Evolutionary conservation across 495 filamentous ascomycete species (phyloP).

Genomic region (Hypoxylon crocopeplum): DNA sequence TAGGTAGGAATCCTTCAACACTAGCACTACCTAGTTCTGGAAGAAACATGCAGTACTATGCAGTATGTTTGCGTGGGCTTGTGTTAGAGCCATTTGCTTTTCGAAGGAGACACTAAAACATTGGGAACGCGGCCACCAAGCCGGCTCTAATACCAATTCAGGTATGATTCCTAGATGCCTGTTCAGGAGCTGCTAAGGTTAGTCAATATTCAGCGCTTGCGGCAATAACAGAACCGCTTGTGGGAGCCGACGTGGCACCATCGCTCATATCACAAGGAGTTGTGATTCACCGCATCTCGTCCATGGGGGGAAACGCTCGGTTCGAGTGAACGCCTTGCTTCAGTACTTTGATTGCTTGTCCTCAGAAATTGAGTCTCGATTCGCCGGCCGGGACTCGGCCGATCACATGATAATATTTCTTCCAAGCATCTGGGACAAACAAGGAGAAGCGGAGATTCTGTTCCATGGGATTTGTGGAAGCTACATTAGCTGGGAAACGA

Average conservation of each 20-base stretch:
- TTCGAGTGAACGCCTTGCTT: slow-evolving; percentile 2
- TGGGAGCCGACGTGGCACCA: slow-evolving; percentile 20
- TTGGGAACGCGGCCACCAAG: too few species aligned
- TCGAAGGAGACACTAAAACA: too few species aligned
- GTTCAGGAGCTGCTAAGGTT: neutral
- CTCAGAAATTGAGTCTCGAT: neutral
- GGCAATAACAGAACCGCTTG: slow-evolving; percentile 3
- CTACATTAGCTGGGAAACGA: slow-evolving; percentile 3
- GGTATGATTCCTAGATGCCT: neutral
- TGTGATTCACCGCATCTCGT: slow-evolving; percentile 1
- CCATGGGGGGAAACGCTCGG: neutral
- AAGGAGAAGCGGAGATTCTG: neutral
- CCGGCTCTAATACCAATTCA: too few species aligned
- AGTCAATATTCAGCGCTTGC: slow-evolving; percentile 12
- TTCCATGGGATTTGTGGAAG: too few species aligned
- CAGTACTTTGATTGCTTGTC: neutral
- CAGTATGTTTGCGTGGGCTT: too few species aligned
- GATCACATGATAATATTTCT: slow-evolving; percentile 10
- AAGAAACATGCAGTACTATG: too few species aligned
- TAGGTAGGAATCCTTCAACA: slow-evolving; percentile 4
- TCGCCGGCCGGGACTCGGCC: neutral
- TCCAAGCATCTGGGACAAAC: neutral
- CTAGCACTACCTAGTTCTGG: too few species aligned
- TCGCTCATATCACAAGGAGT: neutral
- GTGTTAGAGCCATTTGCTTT: neutral